Evolutionary conservation across 177 flowering plant genomes (phyloP), one percentile per base, ranked within the genome.

Genomic region (Vitis hybrid): DNA sequence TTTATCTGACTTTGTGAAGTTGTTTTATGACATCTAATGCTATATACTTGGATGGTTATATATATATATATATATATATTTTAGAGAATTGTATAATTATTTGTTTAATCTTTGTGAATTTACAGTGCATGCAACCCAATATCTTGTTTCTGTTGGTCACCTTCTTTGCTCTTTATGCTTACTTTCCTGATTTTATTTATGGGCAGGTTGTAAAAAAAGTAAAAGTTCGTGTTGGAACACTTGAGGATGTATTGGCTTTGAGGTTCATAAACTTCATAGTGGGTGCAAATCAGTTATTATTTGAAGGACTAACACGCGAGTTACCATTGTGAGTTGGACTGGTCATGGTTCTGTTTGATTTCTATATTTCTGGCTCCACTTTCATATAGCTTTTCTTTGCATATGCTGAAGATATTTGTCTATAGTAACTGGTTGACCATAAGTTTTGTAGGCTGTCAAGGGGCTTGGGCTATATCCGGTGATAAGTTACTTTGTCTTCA

Each of bases 301-400:
- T 84, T 78, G 91, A 94, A 51, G 98, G 97, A 64, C 76, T 92
- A 76, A 94, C 98, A 11, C 98, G 97, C 68, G 98, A 94, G 78
- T 76, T 94, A 21, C 92, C 91, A 1, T 35, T 94, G 98, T 94
- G 83, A 87, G 98, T 84, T 65, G 15, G 50, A 62, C 15, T 32
- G 61, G 49, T 54, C 52, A 5, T n/a, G 9, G 61, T 27, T n/a
- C 13, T 20, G 30, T 68, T 14, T 35, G 3, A 57, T 57, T 54
- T 59, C 49, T 13, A 55, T 4, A 4, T 59, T 2, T 9, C 66
- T 62, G 15, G 49, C 60, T 62, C 24, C 51, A 48, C 27, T 1
- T 58, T 5, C 55, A 53, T 27, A 1, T 27, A 18, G 58, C 12
- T 52, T 49, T 35, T 35, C 46, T 35, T 35, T 5, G 6, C 46